Base-by-base conservation (phyloP, 352 stramenopile genomes). In the Phytophthora podocarpi region DNA sequence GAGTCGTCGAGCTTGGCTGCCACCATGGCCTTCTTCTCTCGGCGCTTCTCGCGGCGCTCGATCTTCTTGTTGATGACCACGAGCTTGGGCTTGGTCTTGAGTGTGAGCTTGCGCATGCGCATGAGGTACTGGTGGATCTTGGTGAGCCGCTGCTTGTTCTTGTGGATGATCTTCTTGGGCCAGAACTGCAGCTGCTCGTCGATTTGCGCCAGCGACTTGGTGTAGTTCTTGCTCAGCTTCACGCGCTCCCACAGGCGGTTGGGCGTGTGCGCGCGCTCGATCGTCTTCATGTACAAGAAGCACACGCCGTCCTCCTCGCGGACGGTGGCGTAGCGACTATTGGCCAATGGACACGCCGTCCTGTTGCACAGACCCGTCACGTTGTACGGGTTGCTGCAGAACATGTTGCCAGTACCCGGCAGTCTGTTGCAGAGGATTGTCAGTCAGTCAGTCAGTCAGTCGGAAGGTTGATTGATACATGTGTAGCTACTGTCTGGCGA, bases 121-220 rank as follows among this genome's bases (percentile, higher is more conserved):
- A 99, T 98, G 52, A 99, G 80, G 69, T 99, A 99, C 82, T 99
- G 97, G 77, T 99, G 95, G 72, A 99, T 99, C 76, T 99, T 99
- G 30, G 97, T 99, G 37, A 99, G 85, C 30, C 97, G 82, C 84
- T 99, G 97, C 72, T 99, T 99, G 87, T 98, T 99, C 64, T 97
- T 93, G 88, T 99, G 96, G 36, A 98, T 84, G 16, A 98, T 76
- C 58, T 98, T 98, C 78, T 99, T 99, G 15, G 97, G 97, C 82
- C 98, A 99, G 71, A 98, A 99, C 70, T 98, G 87, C 68, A 99
- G 84, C 47, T 99, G 87, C 71, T 98, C 85, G 56, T 98, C 97
- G 23, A 99, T 76, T 64, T 98, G 88, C 30, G 78, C 77, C 36
- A 99, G 76, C 13, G 97, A 96, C 72, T 99, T 98, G 61, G 83